Evolutionary conservation across 495 filamentous ascomycete genomes (phyloP).

Genomic region (Pseudoneurospora amorphoporcata): DNA sequence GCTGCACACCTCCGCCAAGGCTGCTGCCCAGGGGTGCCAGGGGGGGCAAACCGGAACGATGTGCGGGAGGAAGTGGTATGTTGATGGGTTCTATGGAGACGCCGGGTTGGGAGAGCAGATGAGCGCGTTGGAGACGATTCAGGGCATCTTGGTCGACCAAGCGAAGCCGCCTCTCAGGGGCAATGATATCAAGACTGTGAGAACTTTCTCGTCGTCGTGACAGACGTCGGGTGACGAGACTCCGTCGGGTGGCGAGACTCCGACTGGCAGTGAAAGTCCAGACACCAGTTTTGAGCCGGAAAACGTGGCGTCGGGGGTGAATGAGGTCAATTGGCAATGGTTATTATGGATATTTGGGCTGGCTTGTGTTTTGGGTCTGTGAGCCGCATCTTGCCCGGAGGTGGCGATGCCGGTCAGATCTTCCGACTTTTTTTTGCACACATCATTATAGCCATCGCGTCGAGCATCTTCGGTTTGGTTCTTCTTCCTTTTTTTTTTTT

Average conservation of each 20-base stretch:
- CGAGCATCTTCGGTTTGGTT: background rate
- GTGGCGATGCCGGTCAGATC: background rate
- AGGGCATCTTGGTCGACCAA: constrained; percentile 39
- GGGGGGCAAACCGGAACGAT: constrained; percentile 44
- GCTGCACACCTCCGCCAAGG: constrained; percentile 49
- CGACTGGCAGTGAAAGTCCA: background rate
- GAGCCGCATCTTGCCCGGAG: background rate
- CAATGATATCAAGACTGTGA: constrained; percentile 32
- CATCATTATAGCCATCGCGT: background rate
- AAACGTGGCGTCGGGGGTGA: background rate
- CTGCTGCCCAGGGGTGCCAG: constrained; percentile 55
- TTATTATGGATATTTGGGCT: background rate
- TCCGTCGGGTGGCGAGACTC: background rate
- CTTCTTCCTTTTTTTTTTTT: background rate
- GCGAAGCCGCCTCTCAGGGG: constrained; percentile 29
- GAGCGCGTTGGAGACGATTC: constrained; percentile 57
- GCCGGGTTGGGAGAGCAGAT: constrained; percentile 61
- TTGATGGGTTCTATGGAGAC: constrained; percentile 47
- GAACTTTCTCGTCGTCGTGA: constrained; percentile 8
- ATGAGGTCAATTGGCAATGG: background rate
- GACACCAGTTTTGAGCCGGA: background rate
- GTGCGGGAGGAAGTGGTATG: constrained; percentile 66
- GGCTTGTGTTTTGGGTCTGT: background rate
- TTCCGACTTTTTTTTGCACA: background rate
- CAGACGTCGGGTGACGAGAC: background rate